These are phyloP conservation scores for Boletus eberwhitei DNA, from an alignment of 768 basidiomycete genomes.

Conservation along the genomic window DNA sequence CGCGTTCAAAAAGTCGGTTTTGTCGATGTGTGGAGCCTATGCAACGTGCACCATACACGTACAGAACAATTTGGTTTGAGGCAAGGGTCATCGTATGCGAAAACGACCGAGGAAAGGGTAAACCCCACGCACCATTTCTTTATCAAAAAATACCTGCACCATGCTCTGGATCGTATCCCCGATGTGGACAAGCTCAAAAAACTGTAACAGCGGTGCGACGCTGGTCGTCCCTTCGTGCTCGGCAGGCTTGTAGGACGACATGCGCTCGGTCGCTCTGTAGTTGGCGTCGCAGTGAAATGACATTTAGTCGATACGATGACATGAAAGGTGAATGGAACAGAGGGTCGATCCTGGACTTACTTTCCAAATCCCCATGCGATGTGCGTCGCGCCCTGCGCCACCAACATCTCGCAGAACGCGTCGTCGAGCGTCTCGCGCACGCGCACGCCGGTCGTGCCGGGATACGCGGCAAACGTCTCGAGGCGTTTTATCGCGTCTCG, in stretches of 20 bases:
- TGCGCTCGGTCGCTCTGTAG: conserved; percentile 79
- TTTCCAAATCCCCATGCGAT: conserved; percentile 73
- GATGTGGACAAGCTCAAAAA: conserved; percentile 95
- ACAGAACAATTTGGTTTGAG: background rate
- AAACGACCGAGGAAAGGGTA: background rate
- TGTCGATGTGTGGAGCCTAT: conserved; percentile 84
- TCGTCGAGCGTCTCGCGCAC: conserved; percentile 95
- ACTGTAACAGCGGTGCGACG: conserved; percentile 92
- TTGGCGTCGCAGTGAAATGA: background rate
- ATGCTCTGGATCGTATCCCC: conserved; percentile 98
- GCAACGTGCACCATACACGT: background rate
- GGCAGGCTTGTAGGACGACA: conserved; percentile 85
- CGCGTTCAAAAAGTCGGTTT: conserved; percentile 87
- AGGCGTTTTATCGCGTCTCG: conserved; percentile 89
- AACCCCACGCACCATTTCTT: conserved; percentile 68
- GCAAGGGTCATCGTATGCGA: background rate
- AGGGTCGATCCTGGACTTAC: conserved; percentile 39
- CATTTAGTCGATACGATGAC: background rate
- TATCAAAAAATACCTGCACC: conserved; percentile 98
- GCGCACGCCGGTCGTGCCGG: conserved; percentile 80
- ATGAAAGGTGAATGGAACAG: background rate
- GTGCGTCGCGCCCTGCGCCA: conserved; percentile 75
- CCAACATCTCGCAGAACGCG: conserved; percentile 80
- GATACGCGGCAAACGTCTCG: conserved; percentile 86
- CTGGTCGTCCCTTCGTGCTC: conserved; percentile 78